Percentiles rank a stretch among this genome's conserved stretches.
Conservation (phyloP, 768 basidiomycete species). For the Amanita rubescens region DNA sequence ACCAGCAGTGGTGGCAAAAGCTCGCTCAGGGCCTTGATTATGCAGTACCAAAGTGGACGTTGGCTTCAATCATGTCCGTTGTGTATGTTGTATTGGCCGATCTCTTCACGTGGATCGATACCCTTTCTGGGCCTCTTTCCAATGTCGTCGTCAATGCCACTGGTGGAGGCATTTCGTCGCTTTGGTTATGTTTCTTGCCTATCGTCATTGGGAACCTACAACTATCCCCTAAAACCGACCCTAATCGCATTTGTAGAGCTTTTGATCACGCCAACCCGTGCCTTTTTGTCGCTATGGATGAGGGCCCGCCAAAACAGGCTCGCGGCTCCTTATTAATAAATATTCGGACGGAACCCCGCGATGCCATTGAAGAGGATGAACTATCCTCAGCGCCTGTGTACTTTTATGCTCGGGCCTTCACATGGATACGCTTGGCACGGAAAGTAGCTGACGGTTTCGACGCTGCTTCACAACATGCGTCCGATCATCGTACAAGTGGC, state of each 20-base stretch:
- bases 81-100: constrained; percentile 35
- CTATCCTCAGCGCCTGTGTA: constrained; percentile 10
- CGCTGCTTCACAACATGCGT: background rate
- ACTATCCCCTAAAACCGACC: constrained; percentile 35
- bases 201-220: constrained; percentile 36
- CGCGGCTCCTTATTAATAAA: background rate
- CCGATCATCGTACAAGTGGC: background rate
- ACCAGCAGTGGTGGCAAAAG: constrained; percentile 33
- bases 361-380: constrained; percentile 6
- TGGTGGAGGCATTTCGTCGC: constrained; percentile 33
- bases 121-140: constrained; percentile 13
- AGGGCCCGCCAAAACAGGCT: no score
- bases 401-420: constrained; percentile 11
- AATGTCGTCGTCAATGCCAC: constrained; percentile 18
- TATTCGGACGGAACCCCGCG: background rate
- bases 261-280: constrained; percentile 23
- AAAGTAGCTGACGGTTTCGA: background rate
- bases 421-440: constrained; percentile 8
- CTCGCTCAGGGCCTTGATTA: constrained; percentile 25
- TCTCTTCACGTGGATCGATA: constrained; percentile 25
- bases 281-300: no score
- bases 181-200: constrained; percentile 39
- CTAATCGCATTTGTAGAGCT: constrained; percentile 21
- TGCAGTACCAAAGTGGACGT: constrained; percentile 29
- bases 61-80: constrained; percentile 31